phyloP scores from a whole-genome alignment of 176 grass and related monocot genomes.

The Zizania latifolia region DNA sequence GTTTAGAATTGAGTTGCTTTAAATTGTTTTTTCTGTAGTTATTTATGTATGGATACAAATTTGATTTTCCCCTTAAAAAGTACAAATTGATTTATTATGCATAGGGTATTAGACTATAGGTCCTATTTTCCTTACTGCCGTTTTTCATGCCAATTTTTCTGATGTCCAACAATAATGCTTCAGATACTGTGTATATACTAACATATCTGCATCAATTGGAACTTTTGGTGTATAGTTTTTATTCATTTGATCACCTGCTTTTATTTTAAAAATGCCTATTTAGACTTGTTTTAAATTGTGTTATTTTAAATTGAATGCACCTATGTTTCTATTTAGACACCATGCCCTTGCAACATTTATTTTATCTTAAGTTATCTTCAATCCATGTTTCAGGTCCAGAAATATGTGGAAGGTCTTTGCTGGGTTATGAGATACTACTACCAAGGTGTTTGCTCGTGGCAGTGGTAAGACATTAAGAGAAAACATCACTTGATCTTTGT shows the following conservation, averaged over 20 bases:
- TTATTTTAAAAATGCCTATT: background rate
- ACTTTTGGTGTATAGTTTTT: background rate
- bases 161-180: constrained; percentile 9
- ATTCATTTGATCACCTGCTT: background rate
- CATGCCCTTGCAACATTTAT: background rate
- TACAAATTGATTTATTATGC: background rate
- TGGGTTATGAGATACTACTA: constrained; percentile 99
- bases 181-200: background rate
- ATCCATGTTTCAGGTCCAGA: constrained; percentile 72
- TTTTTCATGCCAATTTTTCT: background rate
- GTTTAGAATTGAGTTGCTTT: background rate
- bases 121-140: background rate
- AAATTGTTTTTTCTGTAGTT: constrained; percentile 7
- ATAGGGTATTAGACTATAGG: background rate
- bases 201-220: background rate
- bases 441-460: constrained; percentile 99
- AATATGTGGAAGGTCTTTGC: constrained; percentile 96
- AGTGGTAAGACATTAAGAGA: constrained; percentile 62
- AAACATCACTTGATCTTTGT: constrained; percentile 23
- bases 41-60: too few relatives aligned
- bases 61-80: too few relatives aligned
- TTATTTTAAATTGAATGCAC: too few relatives aligned
- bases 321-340: background rate
- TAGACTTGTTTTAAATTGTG: background rate
- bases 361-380: constrained; percentile 20